Evolutionary conservation across 169 alveolate genomes (phyloP), one percentile per base, ranked within the genome.

Genomic region (Miamiensis avidus): DNA sequence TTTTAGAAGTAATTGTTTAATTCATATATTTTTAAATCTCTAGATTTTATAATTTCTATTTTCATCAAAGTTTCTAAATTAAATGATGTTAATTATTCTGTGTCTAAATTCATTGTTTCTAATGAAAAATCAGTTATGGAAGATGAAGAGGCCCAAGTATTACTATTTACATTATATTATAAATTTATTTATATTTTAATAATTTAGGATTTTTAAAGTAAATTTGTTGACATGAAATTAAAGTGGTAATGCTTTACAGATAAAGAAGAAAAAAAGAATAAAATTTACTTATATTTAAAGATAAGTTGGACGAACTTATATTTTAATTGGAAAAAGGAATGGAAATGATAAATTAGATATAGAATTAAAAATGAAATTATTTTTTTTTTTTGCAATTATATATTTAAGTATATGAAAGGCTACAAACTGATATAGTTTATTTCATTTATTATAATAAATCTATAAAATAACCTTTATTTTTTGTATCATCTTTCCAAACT

Each of bases 71-170:
- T 86, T 86, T 76, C 83, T 20, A 79, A 79, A 64, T n/a, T 82
- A 0, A 15, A 31, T 34, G 90, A 86, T 29, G 49, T 78, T 29
- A 76, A 86, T 65, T 86, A 79, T 79, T 78, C 83, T 34, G 75
- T 86, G 1, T 79, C 78, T 81, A 86, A 86, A 86, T 81, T 86
- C 28, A 81, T 86, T 77, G 72, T 86, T 25, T 86, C 90, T 25
- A 83, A 86, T 6, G 83, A 82, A 49, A 78, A 78, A 65, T 29
- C 64, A 78, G 32, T 34, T 74, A 77, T 86, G n/a, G 82, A 27
- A 1, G 76, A 74, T 32, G 65, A 79, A 81, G 81, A 75, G 29
- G 31, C 74, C 29, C 73, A 74, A n/a, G 78, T 49, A 49, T 49
- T 11, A 11, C 20, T 49, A 49, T 11, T 11, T 49, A 49, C 69